phyloP scores from a whole-genome alignment of 805 yeast genomes.

The Wickerhamiella domercqiae region DNA sequence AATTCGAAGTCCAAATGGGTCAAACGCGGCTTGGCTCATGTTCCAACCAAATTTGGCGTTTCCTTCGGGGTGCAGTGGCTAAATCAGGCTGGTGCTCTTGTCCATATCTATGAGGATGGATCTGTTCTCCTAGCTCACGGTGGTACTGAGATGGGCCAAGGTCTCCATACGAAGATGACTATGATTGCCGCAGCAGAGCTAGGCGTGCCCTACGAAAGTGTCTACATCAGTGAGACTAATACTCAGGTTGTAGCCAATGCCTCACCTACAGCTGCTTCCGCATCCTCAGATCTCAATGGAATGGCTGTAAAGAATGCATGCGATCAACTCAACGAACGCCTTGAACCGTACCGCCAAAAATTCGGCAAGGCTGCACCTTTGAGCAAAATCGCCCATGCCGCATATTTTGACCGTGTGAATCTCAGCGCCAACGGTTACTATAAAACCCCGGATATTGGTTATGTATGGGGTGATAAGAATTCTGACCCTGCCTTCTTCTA shows the following conservation, averaged over 20 bases:
- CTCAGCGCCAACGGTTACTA: slow-evolving; percentile 35
- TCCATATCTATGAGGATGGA: slow-evolving; percentile 34
- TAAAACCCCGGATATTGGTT: slow-evolving; percentile 36
- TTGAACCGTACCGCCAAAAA: slow-evolving; percentile 27
- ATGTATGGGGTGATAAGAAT: slow-evolving; percentile 24
- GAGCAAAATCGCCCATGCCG: slow-evolving; percentile 28
- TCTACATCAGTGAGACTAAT: slow-evolving; percentile 32
- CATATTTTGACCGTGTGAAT: slow-evolving; percentile 32
- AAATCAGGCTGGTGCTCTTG: slow-evolving; percentile 35
- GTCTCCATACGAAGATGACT: slow-evolving; percentile 33
- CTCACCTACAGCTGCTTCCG: slow-evolving; percentile 36
- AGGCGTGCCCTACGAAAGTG: slow-evolving; percentile 27
- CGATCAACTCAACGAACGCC: slow-evolving; percentile 29
- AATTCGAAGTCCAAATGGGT: slow-evolving; percentile 30
- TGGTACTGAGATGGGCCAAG: slow-evolving; percentile 39
- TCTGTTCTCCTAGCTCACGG: slow-evolving; percentile 34
- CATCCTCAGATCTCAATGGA: slow-evolving; percentile 35
- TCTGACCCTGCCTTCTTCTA: slow-evolving; percentile 33
- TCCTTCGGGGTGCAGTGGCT: slow-evolving; percentile 32
- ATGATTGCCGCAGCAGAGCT: slow-evolving; percentile 34
- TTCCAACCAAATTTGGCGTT: slow-evolving; percentile 35
- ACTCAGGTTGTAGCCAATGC: slow-evolving; percentile 35
- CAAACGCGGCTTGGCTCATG: slow-evolving; percentile 32
- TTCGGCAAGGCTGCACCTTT: slow-evolving; percentile 27
- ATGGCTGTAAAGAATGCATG: slow-evolving; percentile 36